These are phyloP conservation scores for Cercophora sp. DNA, from an alignment of 495 filamentous ascomycete genomes.

Conservation along the genomic window DNA sequence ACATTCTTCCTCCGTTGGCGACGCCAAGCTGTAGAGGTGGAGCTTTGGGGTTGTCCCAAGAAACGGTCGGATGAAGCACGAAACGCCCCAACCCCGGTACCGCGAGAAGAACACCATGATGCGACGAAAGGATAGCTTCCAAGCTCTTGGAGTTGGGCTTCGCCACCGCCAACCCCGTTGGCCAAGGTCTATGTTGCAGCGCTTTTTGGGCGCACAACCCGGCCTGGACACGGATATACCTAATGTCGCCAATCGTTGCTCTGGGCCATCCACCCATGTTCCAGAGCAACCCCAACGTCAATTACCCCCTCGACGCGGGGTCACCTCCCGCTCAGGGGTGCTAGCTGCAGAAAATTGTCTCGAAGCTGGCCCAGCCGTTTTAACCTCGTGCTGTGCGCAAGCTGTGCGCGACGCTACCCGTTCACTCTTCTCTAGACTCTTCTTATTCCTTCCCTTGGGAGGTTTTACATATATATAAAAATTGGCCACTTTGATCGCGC, in stretches of 20 bases:
- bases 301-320: too few relatives aligned
- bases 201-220: too few relatives aligned
- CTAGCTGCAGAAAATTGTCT: neutral
- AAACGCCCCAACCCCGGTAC: neutral
- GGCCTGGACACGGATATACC: too few relatives aligned
- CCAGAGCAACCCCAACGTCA: too few relatives aligned
- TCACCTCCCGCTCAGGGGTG: neutral
- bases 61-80: neutral
- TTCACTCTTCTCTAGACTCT: too few relatives aligned
- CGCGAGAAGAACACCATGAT: neutral
- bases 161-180: neutral
- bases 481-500: too few relatives aligned
- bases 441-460: neutral
- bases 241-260: too few relatives aligned
- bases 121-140: neutral
- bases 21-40: neutral
- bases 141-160: neutral
- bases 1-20: neutral
- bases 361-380: neutral
- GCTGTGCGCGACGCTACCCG: neutral
- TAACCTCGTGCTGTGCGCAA: neutral
- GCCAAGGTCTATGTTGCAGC: too few relatives aligned
- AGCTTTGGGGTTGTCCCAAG: neutral
- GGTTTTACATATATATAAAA: neutral
- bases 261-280: too few relatives aligned